phyloP scores from a whole-genome alignment of 805 yeast genomes.

The Hagleromyces aurorensis region DNA sequence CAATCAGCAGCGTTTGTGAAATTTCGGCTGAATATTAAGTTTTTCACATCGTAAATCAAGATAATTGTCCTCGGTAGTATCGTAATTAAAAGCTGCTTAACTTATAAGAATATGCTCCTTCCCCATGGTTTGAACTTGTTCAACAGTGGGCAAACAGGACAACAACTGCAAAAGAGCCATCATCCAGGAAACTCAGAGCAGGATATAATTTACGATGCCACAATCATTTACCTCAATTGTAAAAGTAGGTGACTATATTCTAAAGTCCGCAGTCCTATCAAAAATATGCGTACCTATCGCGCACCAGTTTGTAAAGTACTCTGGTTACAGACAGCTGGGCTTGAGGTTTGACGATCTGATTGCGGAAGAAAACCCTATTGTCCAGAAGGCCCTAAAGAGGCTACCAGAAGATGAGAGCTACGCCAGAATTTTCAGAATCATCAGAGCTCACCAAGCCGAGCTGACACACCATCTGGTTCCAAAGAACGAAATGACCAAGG shows the following conservation, averaged over 20 bases:
- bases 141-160: background rate
- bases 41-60: too few relatives aligned
- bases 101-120: background rate
- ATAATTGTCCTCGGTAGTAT: too few relatives aligned
- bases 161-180: too few relatives aligned
- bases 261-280: slow-evolving; percentile 70
- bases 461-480: slow-evolving; percentile 83
- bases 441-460: slow-evolving; percentile 86
- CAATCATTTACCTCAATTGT: slow-evolving; percentile 59
- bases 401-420: slow-evolving; percentile 77
- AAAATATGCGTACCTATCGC: slow-evolving; percentile 76
- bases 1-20: too few relatives aligned
- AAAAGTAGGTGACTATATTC: slow-evolving; percentile 69
- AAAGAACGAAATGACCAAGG: slow-evolving; percentile 62
- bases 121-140: background rate
- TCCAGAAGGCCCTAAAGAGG: slow-evolving; percentile 84
- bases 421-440: slow-evolving; percentile 85
- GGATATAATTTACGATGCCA: slow-evolving; percentile 30
- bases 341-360: slow-evolving; percentile 84
- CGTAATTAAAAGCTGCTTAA: too few relatives aligned
- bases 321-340: slow-evolving; percentile 95
- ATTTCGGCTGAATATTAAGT: too few relatives aligned
- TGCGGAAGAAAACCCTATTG: slow-evolving; percentile 76
- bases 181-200: too few relatives aligned
- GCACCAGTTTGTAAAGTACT: slow-evolving; percentile 55